These are phyloP conservation scores for Eragrostis curvula DNA, from an alignment of 176 grass and related monocot species.

Conservation along the genomic window DNA sequence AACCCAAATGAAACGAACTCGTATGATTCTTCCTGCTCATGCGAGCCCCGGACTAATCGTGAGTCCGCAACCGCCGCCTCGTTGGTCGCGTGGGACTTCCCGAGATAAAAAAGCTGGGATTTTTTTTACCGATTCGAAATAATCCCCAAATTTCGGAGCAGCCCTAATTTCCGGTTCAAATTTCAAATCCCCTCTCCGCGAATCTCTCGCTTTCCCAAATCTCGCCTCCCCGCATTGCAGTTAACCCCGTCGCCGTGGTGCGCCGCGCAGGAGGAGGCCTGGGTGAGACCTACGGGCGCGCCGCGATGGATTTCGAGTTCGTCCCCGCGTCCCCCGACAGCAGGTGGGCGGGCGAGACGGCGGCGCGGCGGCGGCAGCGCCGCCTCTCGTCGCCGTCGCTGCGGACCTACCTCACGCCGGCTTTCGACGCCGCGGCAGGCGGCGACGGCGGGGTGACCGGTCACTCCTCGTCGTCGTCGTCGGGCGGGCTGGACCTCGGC, in stretches of 20 bases:
- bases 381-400: conserved; percentile 49
- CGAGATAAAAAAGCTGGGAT: background rate
- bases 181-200: conserved; percentile 21
- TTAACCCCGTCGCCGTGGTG: background rate
- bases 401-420: conserved; percentile 51
- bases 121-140: background rate
- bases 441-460: background rate
- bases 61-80: background rate
- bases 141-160: background rate
- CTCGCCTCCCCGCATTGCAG: background rate
- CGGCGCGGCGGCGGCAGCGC: conserved; percentile 46
- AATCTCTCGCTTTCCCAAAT: conserved; percentile 21
- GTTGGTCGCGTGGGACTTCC: background rate
- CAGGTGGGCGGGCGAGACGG: conserved; percentile 40
- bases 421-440: conserved; percentile 53
- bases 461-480: conserved; percentile 35
- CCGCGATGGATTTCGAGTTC: conserved; percentile 49
- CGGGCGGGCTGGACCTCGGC: conserved; percentile 48
- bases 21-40: background rate
- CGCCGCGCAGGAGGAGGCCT: background rate
- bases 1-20: background rate
- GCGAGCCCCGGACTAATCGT: background rate
- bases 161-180: conserved; percentile 15
- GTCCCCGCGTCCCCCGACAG: conserved; percentile 42
- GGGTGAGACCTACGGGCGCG: conserved; percentile 6